Percentiles rank a stretch among this genome's conserved stretches.
Conservation (phyloP, 345 rosid genomes). For the Litchi chinensis region DNA sequence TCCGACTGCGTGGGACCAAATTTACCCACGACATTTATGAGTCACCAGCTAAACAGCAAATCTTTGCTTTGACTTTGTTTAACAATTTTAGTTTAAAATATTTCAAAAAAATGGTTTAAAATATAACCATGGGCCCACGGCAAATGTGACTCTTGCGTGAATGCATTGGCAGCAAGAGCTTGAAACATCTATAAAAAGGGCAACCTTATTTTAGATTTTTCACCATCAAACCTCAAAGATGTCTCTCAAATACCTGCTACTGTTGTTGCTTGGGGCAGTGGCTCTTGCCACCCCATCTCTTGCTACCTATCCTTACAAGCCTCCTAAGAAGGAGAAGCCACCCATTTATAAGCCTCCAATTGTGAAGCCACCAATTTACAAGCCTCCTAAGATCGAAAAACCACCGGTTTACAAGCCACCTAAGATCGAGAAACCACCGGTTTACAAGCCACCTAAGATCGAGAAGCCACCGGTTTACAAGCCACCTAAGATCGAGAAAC, state of each 20-base stretch:
- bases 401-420: conserved; percentile 25
- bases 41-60: not conserved
- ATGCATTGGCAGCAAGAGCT: not conserved
- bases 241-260: conserved; percentile 26
- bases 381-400: conserved; percentile 4
- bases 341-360: not conserved
- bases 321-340: not conserved
- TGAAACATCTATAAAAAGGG: conserved; percentile 21
- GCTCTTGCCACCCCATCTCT: conserved; percentile 29
- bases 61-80: not conserved
- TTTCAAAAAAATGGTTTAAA: not conserved
- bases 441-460: not conserved
- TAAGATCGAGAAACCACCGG: conserved; percentile 10
- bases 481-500: conserved; percentile 8
- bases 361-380: conserved; percentile 16
- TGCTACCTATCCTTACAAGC: conserved; percentile 3
- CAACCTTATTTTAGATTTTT: not conserved
- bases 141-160: conserved; percentile 1
- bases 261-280: conserved; percentile 30
- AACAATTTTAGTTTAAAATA: too few species aligned
- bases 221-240: conserved; percentile 9
- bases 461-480: conserved; percentile 19
- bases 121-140: not conserved
- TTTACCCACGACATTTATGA: not conserved
- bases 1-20: conserved; percentile 2